Evolutionary conservation across 306 rosid genomes (phyloP), one percentile per base, ranked within the genome.

Genomic region (Myrica gale): DNA sequence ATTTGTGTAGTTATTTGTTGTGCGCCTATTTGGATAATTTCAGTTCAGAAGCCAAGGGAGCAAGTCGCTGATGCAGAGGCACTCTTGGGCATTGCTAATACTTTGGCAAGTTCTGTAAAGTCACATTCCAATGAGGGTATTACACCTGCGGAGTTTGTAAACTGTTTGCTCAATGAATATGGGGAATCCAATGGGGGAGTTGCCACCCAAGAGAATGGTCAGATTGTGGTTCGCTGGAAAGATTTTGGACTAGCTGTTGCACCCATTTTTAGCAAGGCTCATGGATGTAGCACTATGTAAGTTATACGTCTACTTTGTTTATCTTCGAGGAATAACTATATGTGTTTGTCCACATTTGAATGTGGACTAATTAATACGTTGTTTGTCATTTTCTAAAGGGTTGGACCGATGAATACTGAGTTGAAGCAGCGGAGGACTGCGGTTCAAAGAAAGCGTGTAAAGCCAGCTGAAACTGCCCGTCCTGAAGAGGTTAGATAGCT

Each of bases 31-130:
- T 47, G 56, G 57, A 41, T 19, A 19, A 52, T 76, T 76, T 57
- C 87, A 92, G 97, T 93, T 47, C 85, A 83, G 85, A 90, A 86
- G 82, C 97, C 98, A 0, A 83, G 97, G 56, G 97, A 91, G 70
- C 96, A 91, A 73, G 92, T 90, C 52, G 93, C 96, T 5, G 98
- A 94, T 74, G 97, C 96, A 0, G 96, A 91, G 77, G 96, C 96
- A 0, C 72, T 91, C 56, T 77, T 91, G 46, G 96, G 88, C 61
- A 73, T 94, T 5, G 87, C 92, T 0, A 88, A 83, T 66, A 77
- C 88, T 23, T 60, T 94, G 5, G 83, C 77, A 42, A 87, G 81
- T 1, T 90, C 92, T 15, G 92, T 89, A 7, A 87, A 74, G 77
- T 90, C 94, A 41, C 77, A 91, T 45, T 82, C 81, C 4, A 83